Evolutionary conservation across 805 yeast species (phyloP).

Genomic region (Nakazawaea molendinolei): DNA sequence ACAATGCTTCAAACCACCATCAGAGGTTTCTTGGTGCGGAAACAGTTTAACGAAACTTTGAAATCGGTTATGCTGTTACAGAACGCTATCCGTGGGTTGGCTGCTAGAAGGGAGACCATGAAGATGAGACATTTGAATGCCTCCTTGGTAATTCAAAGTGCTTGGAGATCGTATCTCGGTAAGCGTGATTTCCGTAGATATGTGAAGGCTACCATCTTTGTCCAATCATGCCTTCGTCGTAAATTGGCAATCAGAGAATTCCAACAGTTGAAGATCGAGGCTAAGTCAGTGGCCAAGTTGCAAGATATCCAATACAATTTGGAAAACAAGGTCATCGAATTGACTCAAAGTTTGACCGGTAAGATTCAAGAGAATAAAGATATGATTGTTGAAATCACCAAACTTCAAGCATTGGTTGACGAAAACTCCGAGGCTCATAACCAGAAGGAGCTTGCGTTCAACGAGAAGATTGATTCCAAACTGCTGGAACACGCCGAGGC

Average conservation of each 20-base stretch:
- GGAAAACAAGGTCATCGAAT: constrained; percentile 95
- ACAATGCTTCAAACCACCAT: constrained; percentile 60
- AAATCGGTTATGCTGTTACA: constrained; percentile 37
- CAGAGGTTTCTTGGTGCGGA: constrained; percentile 49
- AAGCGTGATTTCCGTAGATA: constrained; percentile 43
- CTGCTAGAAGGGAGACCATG: constrained; percentile 45
- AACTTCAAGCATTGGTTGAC: constrained; percentile 42
- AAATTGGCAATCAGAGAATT: constrained; percentile 64
- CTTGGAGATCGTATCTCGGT: constrained; percentile 62
- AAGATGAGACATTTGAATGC: constrained; percentile 51
- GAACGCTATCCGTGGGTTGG: constrained; percentile 42
- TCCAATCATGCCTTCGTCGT: constrained; percentile 77
- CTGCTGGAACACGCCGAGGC: constrained; percentile 42
- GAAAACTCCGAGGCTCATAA: constrained; percentile 49
- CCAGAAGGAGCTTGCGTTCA: constrained; percentile 47
- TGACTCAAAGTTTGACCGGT: constrained; percentile 76
- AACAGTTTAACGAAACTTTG: constrained; percentile 26
- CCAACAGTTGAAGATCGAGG: constrained; percentile 66
- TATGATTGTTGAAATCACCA: constrained; percentile 55
- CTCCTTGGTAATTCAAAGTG: constrained; percentile 66
- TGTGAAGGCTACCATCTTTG: constrained; percentile 51
- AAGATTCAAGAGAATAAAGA: constrained; percentile 79
- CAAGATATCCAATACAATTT: constrained; percentile 88
- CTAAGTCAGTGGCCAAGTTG: constrained; percentile 84
- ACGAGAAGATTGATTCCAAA: constrained; percentile 36